Evolutionary conservation across 2,329 filamentous ascomycete species (phyloP), one percentile per base, ranked within the genome.

Genomic region (Cadophora luteo-olivacea): DNA sequence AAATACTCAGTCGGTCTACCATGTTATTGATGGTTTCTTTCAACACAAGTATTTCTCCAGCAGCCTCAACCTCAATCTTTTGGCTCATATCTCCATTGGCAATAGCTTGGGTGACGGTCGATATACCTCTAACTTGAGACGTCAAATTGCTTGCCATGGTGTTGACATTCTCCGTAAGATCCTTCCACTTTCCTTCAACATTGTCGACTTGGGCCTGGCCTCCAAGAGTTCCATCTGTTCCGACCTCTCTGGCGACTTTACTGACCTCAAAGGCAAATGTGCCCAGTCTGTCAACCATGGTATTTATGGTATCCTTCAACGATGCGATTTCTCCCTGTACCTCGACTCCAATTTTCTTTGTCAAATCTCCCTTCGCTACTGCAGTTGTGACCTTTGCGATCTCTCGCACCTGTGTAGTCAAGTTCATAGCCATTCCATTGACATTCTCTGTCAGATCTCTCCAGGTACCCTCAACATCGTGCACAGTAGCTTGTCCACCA

Each of bases 21-120:
- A 97, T 97, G 89, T 97, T 95, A 80, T 97, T 97, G 83, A 97
- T 97, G 54, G 95, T 98, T 77, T 97, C 93, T 79, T 97, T 97
- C 64, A 98, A 83, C 2, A 97, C 91, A 72, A 96, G 87, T 72
- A 98, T 97, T 81, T 98, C 95, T 81, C 95, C 95, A 80, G 95
- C 94, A 65, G 95, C 95, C 76, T 97, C 92, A 8, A 98, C 95
- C 73, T 97, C 92, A 76, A 98, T 97, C 82, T 96, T 96, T 80
- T 94, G 92, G 80, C 92, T 97, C 88, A 98, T 93, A 81, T 97
- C 93, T 77, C 95, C 95, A 78, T 96, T 94, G 72, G 94, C 94
- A 80, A 97, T 97, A 73, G 94, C 94, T 80, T 97, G 94, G 0
- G 94, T 97, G 77, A 97, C 94, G 67, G 94, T 92, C 0, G 94